A percentile compares a stretch with the other conserved stretches of the same genome.
Conservation (phyloP, 148 eudicot species). For the Pouteria glomerata region DNA sequence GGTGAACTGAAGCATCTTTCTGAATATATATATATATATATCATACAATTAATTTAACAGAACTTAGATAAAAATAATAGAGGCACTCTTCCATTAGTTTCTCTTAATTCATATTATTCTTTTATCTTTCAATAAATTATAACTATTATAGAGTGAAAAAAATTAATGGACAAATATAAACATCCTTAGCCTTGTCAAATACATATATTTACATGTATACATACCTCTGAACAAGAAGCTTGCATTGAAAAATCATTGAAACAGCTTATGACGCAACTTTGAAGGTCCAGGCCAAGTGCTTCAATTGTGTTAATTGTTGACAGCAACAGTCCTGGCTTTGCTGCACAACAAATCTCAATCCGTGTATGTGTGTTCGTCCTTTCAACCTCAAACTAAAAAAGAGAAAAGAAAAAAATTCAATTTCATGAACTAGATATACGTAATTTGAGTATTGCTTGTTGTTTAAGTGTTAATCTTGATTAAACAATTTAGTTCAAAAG, state of each 20-base stretch:
- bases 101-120: too few species aligned
- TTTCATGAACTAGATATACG: not conserved
- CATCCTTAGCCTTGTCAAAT: too few species aligned
- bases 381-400: constrained; percentile 38
- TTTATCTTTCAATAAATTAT: too few species aligned
- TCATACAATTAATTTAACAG: too few species aligned
- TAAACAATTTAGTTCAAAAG: not conserved
- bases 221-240: constrained; percentile 51
- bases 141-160: too few species aligned
- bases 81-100: too few species aligned
- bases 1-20: not conserved
- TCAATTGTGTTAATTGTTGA: constrained; percentile 38
- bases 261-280: constrained; percentile 45
- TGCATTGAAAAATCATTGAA: constrained; percentile 38
- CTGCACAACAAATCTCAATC: constrained; percentile 33
- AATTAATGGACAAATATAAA: too few species aligned
- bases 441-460: not conserved
- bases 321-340: constrained; percentile 41
- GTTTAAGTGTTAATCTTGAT: too few species aligned
- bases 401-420: not conserved
- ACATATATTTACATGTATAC: not conserved
- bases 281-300: constrained; percentile 35
- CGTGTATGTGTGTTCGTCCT: constrained; percentile 23
- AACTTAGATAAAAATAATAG: too few species aligned
- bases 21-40: too few species aligned